A percentile compares a stretch with the other conserved stretches of the same genome.
Evolutionary conservation across 768 basidiomycete species (phyloP).

Genomic region (Cystofilobasidium capitatum): DNA sequence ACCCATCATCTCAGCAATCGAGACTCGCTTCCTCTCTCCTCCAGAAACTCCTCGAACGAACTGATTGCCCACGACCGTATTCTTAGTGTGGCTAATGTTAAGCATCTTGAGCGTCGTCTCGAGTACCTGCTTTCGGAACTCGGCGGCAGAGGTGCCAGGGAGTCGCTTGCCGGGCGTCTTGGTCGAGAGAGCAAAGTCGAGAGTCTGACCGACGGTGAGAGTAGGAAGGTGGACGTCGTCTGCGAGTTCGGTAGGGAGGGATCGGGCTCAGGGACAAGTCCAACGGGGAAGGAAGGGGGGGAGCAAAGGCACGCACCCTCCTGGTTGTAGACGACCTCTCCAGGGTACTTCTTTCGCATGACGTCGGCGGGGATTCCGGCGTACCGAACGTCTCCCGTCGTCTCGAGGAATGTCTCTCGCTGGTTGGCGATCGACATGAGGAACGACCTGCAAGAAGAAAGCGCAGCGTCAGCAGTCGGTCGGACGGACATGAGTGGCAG

Average conservation of each 20-base stretch:
- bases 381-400: constrained; percentile 64
- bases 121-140: constrained; percentile 43
- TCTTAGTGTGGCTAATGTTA: constrained; percentile 46
- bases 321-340: constrained; percentile 45
- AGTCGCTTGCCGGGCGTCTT: constrained; percentile 56
- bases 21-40: constrained; percentile 45
- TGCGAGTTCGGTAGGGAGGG: constrained; percentile 37
- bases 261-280: background rate
- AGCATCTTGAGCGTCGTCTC: constrained; percentile 45
- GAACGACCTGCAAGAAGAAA: constrained; percentile 68
- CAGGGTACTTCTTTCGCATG: constrained; percentile 54
- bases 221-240: constrained; percentile 81
- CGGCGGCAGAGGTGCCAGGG: constrained; percentile 22
- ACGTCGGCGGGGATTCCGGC: constrained; percentile 62
- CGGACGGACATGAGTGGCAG: constrained; percentile 18
- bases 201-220: constrained; percentile 46
- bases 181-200: constrained; percentile 51
- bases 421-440: constrained; percentile 73
- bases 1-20: constrained; percentile 44
- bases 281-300: background rate
- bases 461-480: background rate
- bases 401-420: constrained; percentile 54
- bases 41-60: constrained; percentile 44
- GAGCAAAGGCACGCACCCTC: constrained; percentile 25
- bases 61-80: constrained; percentile 41